A percentile compares a stretch with the other conserved stretches of the same genome.
phyloP scores from a whole-genome alignment of 1,284 basidiomycete genomes.

The Laetiporus sulphureus region DNA sequence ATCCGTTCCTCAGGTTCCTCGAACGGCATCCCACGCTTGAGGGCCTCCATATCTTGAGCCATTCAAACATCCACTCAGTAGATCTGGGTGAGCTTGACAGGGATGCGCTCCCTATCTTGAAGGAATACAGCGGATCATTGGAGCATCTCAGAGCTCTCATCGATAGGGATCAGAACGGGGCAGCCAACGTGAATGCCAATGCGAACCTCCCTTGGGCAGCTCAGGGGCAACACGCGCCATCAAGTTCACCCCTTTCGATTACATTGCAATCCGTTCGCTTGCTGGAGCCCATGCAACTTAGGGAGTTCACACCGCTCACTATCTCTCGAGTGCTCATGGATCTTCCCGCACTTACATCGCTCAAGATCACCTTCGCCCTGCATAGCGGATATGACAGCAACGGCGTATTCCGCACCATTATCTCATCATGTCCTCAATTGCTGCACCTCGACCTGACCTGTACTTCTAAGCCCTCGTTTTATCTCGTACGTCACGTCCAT shows the following conservation, averaged over 20 bases:
- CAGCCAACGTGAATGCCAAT: slow-evolving; percentile 9
- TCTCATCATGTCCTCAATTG: slow-evolving; percentile 55
- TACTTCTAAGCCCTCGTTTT: slow-evolving; percentile 62
- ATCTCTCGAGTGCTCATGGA: slow-evolving; percentile 50
- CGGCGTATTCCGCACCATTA: slow-evolving; percentile 56
- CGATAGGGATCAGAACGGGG: slow-evolving; percentile 11
- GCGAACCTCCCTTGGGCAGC: slow-evolving; percentile 3
- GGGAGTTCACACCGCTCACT: slow-evolving; percentile 55
- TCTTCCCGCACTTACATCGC: slow-evolving; percentile 44
- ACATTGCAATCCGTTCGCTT: slow-evolving; percentile 41
- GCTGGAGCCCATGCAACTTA: slow-evolving; percentile 57
- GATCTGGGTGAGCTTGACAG: slow-evolving; percentile 43
- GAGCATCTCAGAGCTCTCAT: slow-evolving; percentile 52
- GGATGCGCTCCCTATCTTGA: slow-evolving; percentile 41
- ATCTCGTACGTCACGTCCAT: slow-evolving; percentile 40
- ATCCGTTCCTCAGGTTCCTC: slow-evolving; percentile 59
- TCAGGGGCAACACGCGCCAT: slow-evolving; percentile 24
- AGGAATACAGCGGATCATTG: slow-evolving; percentile 53
- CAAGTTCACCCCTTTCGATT: slow-evolving; percentile 33
- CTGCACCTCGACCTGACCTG: slow-evolving; percentile 57
- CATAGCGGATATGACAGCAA: slow-evolving; percentile 69
- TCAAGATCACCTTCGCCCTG: slow-evolving; percentile 58
- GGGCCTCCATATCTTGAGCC: slow-evolving; percentile 45
- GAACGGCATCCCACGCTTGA: slow-evolving; percentile 53
- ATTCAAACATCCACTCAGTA: slow-evolving; percentile 41